Percentiles rank a stretch among this genome's conserved stretches.
Conservation (phyloP, 768 basidiomycete genomes). For the Podaxis sp. region DNA sequence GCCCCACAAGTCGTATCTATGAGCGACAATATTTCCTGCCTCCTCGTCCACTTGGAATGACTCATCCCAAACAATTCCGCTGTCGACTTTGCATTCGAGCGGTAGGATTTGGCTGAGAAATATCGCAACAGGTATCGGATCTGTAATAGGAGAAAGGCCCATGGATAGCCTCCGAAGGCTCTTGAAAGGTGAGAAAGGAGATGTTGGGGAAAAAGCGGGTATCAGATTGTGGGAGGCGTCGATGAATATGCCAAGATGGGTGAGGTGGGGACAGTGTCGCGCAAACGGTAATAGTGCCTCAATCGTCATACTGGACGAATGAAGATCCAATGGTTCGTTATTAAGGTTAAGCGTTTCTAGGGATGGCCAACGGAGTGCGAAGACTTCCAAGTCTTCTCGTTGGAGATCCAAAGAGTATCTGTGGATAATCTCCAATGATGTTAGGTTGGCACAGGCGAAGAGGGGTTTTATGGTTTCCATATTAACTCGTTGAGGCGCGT, state of each 20-base stretch:
- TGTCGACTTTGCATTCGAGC: not conserved
- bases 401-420: constrained; percentile 27
- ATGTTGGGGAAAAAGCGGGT: not conserved
- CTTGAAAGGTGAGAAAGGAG: constrained; percentile 3
- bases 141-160: constrained; percentile 8
- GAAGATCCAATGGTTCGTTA: constrained; percentile 28
- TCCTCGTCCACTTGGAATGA: not conserved
- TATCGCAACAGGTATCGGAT: not conserved
- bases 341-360: constrained; percentile 35
- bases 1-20: not conserved
- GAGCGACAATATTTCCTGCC: not conserved
- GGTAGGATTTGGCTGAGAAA: constrained; percentile 9
- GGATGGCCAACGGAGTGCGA: constrained; percentile 38
- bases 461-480: constrained; percentile 24
- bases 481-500: constrained; percentile 5
- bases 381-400: constrained; percentile 34
- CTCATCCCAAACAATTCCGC: constrained; percentile 6
- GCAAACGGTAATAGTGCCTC: constrained; percentile 31
- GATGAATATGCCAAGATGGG: constrained; percentile 28
- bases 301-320: constrained; percentile 23
- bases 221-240: constrained; percentile 17
- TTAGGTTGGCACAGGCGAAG: constrained; percentile 23
- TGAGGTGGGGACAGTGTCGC: constrained; percentile 26
- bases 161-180: constrained; percentile 6
- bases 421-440: constrained; percentile 26